Evolutionary conservation across 192 early-diverging fungal species (phyloP).

Genomic region (Backusella circina): DNA sequence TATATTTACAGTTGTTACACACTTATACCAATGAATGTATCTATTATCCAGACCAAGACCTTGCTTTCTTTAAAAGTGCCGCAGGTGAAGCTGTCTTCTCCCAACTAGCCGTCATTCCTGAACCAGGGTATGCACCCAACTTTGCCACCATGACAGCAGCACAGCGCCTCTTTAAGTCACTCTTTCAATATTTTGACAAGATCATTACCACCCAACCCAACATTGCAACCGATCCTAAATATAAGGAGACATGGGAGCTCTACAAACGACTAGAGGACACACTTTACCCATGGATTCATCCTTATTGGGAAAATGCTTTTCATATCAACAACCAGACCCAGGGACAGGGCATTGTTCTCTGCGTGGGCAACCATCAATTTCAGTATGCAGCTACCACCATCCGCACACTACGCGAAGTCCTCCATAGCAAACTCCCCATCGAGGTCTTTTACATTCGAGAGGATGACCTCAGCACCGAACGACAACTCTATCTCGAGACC

Average conservation of each 20-base stretch:
- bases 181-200: slow-evolving; percentile 13
- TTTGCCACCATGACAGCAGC: neutral
- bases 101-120: neutral
- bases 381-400: slow-evolving; percentile 37
- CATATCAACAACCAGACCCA: slow-evolving; percentile 6
- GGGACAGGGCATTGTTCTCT: slow-evolving; percentile 26
- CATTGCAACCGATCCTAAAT: neutral
- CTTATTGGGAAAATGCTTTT: slow-evolving; percentile 16
- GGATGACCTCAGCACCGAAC: slow-evolving; percentile 29
- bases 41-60: neutral
- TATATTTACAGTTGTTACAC: neutral
- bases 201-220: neutral
- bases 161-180: slow-evolving; percentile 16
- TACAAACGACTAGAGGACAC: slow-evolving; percentile 15
- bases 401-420: slow-evolving; percentile 30
- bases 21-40: too few relatives aligned
- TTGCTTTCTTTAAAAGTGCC: neutral
- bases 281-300: slow-evolving; percentile 23
- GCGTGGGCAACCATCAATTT: slow-evolving; percentile 40
- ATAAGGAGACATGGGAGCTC: slow-evolving; percentile 14
- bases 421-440: slow-evolving; percentile 47
- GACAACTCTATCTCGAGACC: slow-evolving; percentile 26
- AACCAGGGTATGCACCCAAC: neutral
- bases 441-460: slow-evolving; percentile 53
- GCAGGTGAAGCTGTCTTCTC: neutral